Percentiles rank a stretch among this genome's conserved stretches.
These are phyloP conservation scores for Earliella scabrosa DNA, from an alignment of 1,284 basidiomycete species.

Conservation along the genomic window DNA sequence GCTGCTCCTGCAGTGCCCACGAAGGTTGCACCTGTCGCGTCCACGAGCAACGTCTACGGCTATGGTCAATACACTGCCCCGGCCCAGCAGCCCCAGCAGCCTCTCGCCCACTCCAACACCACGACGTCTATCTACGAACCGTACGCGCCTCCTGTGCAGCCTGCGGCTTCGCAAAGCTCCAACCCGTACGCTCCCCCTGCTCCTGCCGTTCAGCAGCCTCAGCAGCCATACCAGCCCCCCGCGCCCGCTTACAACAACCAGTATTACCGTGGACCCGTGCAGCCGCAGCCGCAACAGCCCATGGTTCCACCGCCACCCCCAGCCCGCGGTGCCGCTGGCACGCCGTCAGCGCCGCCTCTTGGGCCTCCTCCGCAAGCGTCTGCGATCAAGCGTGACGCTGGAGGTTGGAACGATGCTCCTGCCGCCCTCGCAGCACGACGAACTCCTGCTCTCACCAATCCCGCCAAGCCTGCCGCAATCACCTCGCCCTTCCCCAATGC, in stretches of 20 bases:
- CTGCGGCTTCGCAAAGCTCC: conserved; percentile 9
- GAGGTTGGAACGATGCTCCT: conserved; percentile 94
- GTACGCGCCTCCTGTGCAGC: conserved; percentile 21
- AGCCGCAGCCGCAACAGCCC: conserved; percentile 29
- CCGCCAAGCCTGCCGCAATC: conserved; percentile 72
- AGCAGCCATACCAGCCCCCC: conserved; percentile 31
- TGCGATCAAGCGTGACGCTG: conserved; percentile 62
- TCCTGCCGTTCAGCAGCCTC: conserved; percentile 21
- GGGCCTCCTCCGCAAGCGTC: conserved; percentile 23
- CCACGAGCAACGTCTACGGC: conserved; percentile 23
- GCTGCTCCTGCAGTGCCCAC: conserved; percentile 25
- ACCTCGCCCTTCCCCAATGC: conserved; percentile 89
- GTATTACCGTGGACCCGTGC: conserved; percentile 30
- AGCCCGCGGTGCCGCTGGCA: conserved; percentile 24
- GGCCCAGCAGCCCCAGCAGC: conserved; percentile 20
- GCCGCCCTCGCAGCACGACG: conserved; percentile 51
- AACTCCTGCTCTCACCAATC: conserved; percentile 52
- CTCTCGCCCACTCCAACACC: conserved; percentile 10
- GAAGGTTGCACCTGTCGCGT: conserved; percentile 18
- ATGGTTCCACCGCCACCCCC: conserved; percentile 27
- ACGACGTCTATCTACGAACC: conserved; percentile 31
- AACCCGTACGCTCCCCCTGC: conserved; percentile 41
- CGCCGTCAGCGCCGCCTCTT: conserved; percentile 31
- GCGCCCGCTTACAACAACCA: conserved; percentile 25
- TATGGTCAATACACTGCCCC: conserved; percentile 31